Base-by-base conservation (phyloP, 345 rosid species). In the Eucalyptus shirleyi region DNA sequence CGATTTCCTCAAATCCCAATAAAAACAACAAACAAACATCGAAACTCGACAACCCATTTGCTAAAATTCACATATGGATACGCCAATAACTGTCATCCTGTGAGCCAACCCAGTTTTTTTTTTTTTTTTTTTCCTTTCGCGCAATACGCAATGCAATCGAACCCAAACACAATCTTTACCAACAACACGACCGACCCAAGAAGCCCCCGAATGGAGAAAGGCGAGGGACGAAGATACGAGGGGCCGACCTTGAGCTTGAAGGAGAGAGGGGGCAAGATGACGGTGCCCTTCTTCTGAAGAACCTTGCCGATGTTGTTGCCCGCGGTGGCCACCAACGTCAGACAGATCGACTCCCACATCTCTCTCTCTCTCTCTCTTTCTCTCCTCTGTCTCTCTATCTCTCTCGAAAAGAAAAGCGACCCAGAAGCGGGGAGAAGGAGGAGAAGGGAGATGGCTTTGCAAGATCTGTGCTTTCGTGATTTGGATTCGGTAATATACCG, bases 221-320 rank as follows among this genome's bases (percentile, higher is more conserved):
- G 82, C 19, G 30, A 45, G 26, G 45, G 13, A 77, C 47, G 45
- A 18, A 72, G 42, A 72, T 2, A 19, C 49, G 80, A 21, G 67
- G 40, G 8, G 82, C 60, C 90, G 50, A 88, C 99, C 99, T 98
- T 97, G 91, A 98, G 96, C 94, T 97, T 98, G 94, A 98, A 96
- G 87, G 99, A 98, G 89, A 97, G 98, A 91, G 99, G 99, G 88
- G 99, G 99, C 47, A 98, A 95, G 90, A 98, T 97, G 49, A 98
- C 92, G 90, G 99, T 96, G 93, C 99, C 99, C 90, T 97, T 98
- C 93, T 98, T 98, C 94, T 97, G 99, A 8, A 97, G 96, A 91
- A 97, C 98, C 87, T 97, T 96, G 89, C 99, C 99, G 90, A 98
- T 96, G 86, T 97, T 98, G 92, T 97, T 98, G 80, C 99, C 99